Conservation (phyloP, 2,329 filamentous ascomycete genomes). For the Paracamarosporium sp. region DNA sequence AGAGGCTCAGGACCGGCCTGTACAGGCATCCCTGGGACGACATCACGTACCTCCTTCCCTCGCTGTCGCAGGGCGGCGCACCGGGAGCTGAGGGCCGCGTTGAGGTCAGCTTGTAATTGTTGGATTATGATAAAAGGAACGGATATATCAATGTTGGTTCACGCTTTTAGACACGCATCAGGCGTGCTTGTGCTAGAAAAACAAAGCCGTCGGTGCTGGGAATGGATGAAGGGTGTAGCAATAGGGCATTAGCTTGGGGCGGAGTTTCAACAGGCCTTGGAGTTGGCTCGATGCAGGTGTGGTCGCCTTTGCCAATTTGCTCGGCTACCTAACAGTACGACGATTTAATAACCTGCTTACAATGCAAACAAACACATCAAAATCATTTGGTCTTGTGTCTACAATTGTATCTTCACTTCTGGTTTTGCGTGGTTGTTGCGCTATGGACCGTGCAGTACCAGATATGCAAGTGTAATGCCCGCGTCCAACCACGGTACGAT, state of each 20-base stretch:
- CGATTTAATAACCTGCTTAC: conserved; percentile 14
- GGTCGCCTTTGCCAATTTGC: not conserved
- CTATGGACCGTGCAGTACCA: too few relatives aligned
- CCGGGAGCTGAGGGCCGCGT: conserved; percentile 51
- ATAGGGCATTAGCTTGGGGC: conserved; percentile 35
- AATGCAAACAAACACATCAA: not conserved
- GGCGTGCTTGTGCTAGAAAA: conserved; percentile 33
- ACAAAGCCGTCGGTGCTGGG: conserved; percentile 27
- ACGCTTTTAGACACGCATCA: conserved; percentile 19
- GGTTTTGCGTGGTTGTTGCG: not conserved
- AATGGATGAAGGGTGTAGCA: conserved; percentile 34
- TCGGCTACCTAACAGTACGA: conserved; percentile 4
- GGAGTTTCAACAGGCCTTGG: conserved; percentile 19
- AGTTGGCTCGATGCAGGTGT: conserved; percentile 5
- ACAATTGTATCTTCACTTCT: not conserved
- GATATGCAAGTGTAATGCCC: too few relatives aligned
- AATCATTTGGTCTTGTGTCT: not conserved
- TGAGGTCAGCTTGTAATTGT: conserved; percentile 47
- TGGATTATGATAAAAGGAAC: conserved; percentile 28
- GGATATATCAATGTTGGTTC: conserved; percentile 39
- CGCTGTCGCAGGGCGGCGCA: conserved; percentile 43
- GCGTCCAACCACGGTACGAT: too few relatives aligned
- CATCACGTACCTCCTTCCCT: conserved; percentile 51
- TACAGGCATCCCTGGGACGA: conserved; percentile 93
- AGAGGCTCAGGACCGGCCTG: conserved; percentile 96